These are phyloP conservation scores for Cutaneotrichosporon mucoides DNA, from an alignment of 1,284 basidiomycete species.

Conservation along the genomic window DNA sequence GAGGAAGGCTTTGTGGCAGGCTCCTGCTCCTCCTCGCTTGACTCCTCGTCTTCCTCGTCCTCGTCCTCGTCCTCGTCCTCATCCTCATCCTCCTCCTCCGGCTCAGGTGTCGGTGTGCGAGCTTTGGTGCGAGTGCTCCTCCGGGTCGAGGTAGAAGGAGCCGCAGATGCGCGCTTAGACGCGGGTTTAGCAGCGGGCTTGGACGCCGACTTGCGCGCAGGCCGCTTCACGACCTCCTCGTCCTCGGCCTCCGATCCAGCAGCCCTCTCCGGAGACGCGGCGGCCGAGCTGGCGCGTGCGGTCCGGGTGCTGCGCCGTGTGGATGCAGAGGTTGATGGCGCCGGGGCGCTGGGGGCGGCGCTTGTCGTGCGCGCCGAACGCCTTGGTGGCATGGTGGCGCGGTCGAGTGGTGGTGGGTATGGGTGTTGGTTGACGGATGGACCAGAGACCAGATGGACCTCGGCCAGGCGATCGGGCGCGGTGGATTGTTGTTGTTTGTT, in stretches of 20 bases:
- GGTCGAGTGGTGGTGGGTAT: not conserved
- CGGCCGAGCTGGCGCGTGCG: not conserved
- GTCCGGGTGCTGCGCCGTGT: not conserved
- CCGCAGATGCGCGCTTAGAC: not conserved
- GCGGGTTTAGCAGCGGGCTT: not conserved
- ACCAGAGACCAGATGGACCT: not conserved
- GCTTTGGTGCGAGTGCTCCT: not conserved
- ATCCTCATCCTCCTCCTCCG: not conserved
- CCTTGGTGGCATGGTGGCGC: constrained; percentile 16
- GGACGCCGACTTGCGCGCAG: not conserved
- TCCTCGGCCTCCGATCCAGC: not conserved
- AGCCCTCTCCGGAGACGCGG: not conserved
- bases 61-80: not conserved
- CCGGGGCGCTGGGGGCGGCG: not conserved
- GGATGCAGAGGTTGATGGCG: not conserved
- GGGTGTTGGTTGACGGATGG: not conserved
- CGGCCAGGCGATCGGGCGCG: not conserved
- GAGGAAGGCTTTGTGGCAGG: not conserved
- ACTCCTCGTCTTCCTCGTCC: not conserved
- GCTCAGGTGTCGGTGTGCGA: not conserved
- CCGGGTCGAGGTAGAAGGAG: not conserved
- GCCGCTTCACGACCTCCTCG: not conserved
- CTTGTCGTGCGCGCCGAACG: constrained; percentile 9
- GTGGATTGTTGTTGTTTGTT: constrained; percentile 8
- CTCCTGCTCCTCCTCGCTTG: not conserved